phyloP scores from a whole-genome alignment of 805 yeast species.

The Candida rishiriensis region DNA sequence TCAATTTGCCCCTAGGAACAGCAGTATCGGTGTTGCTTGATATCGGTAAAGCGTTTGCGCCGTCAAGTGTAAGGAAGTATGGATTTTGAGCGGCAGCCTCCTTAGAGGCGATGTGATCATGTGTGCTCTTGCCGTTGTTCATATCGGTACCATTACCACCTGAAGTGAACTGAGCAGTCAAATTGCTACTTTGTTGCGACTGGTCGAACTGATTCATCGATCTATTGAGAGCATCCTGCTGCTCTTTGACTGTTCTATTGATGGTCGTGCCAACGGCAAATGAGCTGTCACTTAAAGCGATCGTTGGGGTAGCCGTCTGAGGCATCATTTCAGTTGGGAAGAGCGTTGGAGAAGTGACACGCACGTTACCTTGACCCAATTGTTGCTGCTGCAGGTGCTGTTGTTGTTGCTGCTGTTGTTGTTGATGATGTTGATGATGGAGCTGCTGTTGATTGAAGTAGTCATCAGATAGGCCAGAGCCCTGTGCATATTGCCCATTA shows the following conservation, averaged over 20 bases:
- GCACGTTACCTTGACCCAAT: not conserved
- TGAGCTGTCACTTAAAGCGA: constrained; percentile 58
- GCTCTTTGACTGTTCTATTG: constrained; percentile 29
- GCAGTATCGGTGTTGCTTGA: constrained; percentile 23
- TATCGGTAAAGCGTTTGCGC: constrained; percentile 15
- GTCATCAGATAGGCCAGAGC: constrained; percentile 2
- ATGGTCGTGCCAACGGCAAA: constrained; percentile 65
- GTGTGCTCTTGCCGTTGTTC: not conserved
- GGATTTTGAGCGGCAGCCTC: not conserved
- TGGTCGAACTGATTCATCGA: constrained; percentile 32
- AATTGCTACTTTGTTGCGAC: constrained; percentile 17
- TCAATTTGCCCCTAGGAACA: constrained; percentile 75
- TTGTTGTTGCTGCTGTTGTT: constrained; percentile 15
- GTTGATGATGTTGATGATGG: constrained; percentile 1
- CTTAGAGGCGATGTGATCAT: too few species aligned
- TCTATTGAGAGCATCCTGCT: constrained; percentile 28
- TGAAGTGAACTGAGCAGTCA: constrained; percentile 21
- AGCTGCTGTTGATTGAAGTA: not conserved
- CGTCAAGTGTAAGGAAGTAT: constrained; percentile 16
- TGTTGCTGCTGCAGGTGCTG: constrained; percentile 5
- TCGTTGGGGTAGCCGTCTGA: constrained; percentile 58
- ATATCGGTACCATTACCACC: not conserved
- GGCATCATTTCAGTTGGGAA: constrained; percentile 36
- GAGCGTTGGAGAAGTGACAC: constrained; percentile 10
- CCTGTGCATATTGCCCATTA: not conserved